Evolutionary conservation across 1,284 basidiomycete genomes (phyloP).

Genomic region (Tylopilus sp.): DNA sequence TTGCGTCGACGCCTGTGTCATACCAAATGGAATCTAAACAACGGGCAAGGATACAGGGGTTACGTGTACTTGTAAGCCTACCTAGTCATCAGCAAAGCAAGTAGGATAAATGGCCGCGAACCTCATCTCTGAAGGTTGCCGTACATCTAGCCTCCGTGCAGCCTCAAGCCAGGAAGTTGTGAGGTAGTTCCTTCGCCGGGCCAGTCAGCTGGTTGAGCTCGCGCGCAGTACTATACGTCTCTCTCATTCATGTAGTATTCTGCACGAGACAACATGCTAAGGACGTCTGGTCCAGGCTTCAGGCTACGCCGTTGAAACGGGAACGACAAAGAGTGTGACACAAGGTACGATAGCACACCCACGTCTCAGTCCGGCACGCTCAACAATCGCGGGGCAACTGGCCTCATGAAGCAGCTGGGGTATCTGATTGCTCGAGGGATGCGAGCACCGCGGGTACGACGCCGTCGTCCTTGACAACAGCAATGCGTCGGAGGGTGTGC

Average conservation of each 20-base stretch:
- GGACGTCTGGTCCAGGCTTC: constrained; percentile 85
- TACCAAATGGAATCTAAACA: constrained; percentile 52
- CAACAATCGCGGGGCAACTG: constrained; percentile 88
- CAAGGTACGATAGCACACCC: constrained; percentile 90
- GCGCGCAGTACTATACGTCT: constrained; percentile 90
- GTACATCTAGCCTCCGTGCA: constrained; percentile 91
- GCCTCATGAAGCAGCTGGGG: constrained; percentile 89
- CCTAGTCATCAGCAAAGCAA: constrained; percentile 7
- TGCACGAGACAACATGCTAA: constrained; percentile 90
- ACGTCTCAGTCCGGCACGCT: constrained; percentile 89
- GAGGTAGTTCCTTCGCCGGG: constrained; percentile 84
- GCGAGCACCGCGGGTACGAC: constrained; percentile 78
- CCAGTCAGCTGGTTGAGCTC: constrained; percentile 94
- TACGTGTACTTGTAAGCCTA: constrained; percentile 87
- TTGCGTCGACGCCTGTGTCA: constrained; percentile 23
- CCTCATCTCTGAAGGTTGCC: constrained; percentile 91
- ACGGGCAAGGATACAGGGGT: constrained; percentile 76
- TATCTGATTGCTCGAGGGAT: constrained; percentile 79
- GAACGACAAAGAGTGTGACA: constrained; percentile 83
- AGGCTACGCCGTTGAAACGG: constrained; percentile 84
- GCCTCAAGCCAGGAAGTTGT: constrained; percentile 90
- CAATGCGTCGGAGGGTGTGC: constrained; percentile 80
- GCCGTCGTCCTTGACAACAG: constrained; percentile 76
- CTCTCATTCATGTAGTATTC: constrained; percentile 93
- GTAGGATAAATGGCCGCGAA: not conserved